Evolutionary conservation across 352 stramenopile genomes (phyloP), one percentile per base, ranked within the genome.

Genomic region (Phytophthora capsici): DNA sequence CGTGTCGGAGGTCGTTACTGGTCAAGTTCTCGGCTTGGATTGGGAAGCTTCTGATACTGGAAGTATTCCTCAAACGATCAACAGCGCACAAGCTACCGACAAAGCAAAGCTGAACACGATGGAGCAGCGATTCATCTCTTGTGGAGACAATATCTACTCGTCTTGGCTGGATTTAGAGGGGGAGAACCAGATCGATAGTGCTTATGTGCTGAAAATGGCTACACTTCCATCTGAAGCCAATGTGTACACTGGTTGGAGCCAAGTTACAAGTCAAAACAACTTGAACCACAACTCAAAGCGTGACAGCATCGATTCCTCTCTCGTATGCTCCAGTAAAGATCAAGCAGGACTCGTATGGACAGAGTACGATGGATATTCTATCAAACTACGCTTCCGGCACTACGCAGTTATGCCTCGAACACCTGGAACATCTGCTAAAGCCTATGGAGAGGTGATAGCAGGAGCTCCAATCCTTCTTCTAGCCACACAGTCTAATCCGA

Each of bases 281-380:
- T 40, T 79, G 4, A 94, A 94, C 25, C 85, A 94, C 46, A 90
- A 92, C 44, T 19, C 69, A 2, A 60, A 40, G 1, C 79, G 71
- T 8, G 83, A 92, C 23, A 64, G 57, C 0, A 60, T 77, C 4
- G 73, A 86, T 13, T 63, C 69, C 0, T 49, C 63, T 5, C 48
- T 91, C 0, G 48, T 89, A 3, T 94, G 85, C 30, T 77, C 75
- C 0, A 73, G 49, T 3, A 52, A 36, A 2, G 13, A 57, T 40
- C 52, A 57, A 5, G 59, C 78, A 1, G 85, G 80, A 4, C 12
- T 91, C 7, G 34, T 89, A 6, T 94, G 85, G 85, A 92, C 81
- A 0, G 85, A 94, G 36, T 92, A 84, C 36, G 83, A 94, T 38
- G 85, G 83, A 0, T 76, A 86, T 22, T 77, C 81, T 2, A 76